These are phyloP conservation scores for Clitocybe nebularis DNA, from an alignment of 1,284 basidiomycete genomes.

Conservation along the genomic window DNA sequence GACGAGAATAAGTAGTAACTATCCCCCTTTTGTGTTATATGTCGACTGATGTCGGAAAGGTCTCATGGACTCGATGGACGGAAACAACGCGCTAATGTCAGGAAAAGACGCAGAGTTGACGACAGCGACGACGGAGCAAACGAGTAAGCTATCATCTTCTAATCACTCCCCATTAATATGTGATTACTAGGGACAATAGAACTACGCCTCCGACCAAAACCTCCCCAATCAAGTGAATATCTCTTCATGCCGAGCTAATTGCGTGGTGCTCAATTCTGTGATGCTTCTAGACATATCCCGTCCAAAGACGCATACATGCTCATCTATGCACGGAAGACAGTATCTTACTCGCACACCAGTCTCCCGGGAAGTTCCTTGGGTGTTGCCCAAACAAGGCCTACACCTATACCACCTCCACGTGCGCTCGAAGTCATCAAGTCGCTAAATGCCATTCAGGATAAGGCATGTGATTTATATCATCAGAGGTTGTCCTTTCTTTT, in stretches of 20 bases:
- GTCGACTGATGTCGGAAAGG: constrained; percentile 15
- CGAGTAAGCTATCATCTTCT: constrained; percentile 31
- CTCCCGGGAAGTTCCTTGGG: too few species aligned
- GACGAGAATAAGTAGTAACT: constrained; percentile 18
- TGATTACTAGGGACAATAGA: not conserved
- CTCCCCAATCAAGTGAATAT: constrained; percentile 6
- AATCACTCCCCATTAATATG: not conserved
- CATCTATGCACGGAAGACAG: constrained; percentile 63
- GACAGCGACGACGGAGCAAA: constrained; percentile 58
- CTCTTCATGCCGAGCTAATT: not conserved
- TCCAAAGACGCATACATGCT: constrained; percentile 93
- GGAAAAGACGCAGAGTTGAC: constrained; percentile 48
- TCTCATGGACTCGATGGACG: constrained; percentile 19
- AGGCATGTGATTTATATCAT: constrained; percentile 47
- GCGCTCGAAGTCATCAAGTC: constrained; percentile 51
- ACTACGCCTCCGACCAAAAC: not conserved
- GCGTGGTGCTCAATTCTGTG: not conserved
- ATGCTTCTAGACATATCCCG: constrained; percentile 29
- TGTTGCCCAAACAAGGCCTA: constrained; percentile 1
- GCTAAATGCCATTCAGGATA: constrained; percentile 53
- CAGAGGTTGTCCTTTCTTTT: constrained; percentile 37
- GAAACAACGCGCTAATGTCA: constrained; percentile 26
- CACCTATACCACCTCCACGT: constrained; percentile 42
- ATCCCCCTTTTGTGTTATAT: not conserved
- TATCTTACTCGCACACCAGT: not conserved